phyloP scores from a whole-genome alignment of 352 stramenopile species.

The Thraustotheca clavata region DNA sequence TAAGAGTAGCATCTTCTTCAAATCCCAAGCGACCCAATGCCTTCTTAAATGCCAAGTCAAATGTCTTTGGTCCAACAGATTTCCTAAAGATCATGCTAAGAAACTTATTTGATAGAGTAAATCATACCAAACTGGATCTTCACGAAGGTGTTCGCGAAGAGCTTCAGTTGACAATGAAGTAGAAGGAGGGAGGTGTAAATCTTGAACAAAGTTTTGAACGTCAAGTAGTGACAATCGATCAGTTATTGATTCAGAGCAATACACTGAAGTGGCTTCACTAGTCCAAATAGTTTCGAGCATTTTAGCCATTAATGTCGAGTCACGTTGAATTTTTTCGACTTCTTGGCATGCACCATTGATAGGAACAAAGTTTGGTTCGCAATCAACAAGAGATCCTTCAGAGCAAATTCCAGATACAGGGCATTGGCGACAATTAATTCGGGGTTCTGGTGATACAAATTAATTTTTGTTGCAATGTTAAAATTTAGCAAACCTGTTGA shows the following conservation, averaged over 20 bases:
- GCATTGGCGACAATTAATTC: slow-evolving; percentile 8
- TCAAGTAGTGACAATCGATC: neutral
- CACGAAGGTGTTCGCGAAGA: neutral
- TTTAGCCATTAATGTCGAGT: slow-evolving; percentile 8
- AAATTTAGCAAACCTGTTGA: neutral
- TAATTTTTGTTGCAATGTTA: neutral
- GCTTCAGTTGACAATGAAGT: neutral
- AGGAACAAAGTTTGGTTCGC: neutral
- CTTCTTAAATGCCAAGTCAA: neutral
- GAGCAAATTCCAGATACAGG: neutral
- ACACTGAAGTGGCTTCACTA: neutral
- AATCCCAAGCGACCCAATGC: neutral
- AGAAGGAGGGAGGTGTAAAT: neutral
- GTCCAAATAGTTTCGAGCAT: neutral
- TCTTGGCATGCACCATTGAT: neutral
- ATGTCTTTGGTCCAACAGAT: neutral
- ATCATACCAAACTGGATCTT: neutral
- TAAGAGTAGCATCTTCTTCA: neutral
- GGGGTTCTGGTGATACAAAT: neutral
- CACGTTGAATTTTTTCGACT: neutral
- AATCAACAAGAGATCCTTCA: neutral
- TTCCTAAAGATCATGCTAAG: neutral
- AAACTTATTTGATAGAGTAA: neutral
- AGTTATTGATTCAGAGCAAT: neutral
- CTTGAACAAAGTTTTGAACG: neutral